Evolutionary conservation across 2,329 filamentous ascomycete species (phyloP), one percentile per base, ranked within the genome.

Genomic region (Fusarium chuoi): DNA sequence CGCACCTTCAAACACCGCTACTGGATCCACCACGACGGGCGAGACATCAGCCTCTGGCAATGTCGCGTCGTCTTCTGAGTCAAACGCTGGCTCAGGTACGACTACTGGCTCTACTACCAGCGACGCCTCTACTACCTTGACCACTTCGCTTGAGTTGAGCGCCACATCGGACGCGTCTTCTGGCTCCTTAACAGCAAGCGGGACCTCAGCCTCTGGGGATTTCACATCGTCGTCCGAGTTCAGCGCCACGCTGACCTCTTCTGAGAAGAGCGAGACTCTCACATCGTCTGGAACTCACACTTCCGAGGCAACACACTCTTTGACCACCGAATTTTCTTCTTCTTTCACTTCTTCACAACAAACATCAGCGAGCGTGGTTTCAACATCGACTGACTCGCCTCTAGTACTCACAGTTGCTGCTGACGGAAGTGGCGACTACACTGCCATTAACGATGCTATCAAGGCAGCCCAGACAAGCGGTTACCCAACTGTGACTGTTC

Each of bases 391-490:
- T 71, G 67, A 78, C 68, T 59, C 61, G 36, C 51, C 42, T 68
- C 14, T 68, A 78, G 81, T 79, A 14, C 80, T 87, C 38, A 85
- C 84, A 3, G 85, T 87, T 56, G 84, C 84, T 22, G 65, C 80
- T 2, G 84, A 86, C 70, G 83, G 83, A 36, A 82, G 79, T 28
- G 84, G 82, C 26, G 83, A 86, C 54, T 87, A 83, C 63, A 85
- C 84, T 22, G 83, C 81, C 17, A 85, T 87, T 73, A 82, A 81
- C 56, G 79, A 83, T 22, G 85, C 85, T 35, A 80, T 87, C 24
- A 77, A 81, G 7, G 84, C 83, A 36, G 86, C 86, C 2, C 75
- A 77, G 38, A 68, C 73, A 81, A 81, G 81, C 57, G 81, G 77
- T 3, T 79, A 84, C 28, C 80, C 85, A 3, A 86, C 85, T 1